Evolutionary conservation across 169 alveolate species (phyloP), one percentile per base, ranked within the genome.

Genomic region (Theileria annulata): DNA sequence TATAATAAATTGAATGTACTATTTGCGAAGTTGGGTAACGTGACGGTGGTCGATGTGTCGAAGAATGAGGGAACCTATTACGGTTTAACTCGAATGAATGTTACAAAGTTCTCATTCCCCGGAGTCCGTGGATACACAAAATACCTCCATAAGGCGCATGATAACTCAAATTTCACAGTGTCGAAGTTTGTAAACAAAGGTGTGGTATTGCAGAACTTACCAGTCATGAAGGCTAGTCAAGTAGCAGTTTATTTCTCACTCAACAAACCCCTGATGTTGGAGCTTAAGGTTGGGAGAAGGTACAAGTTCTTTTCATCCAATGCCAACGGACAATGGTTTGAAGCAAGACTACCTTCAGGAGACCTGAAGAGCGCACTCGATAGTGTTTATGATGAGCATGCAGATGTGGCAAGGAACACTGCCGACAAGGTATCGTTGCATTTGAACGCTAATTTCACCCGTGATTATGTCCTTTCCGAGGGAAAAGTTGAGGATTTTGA

Each of bases 51-150:
- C 10, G 73, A 64, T 37, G 31, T 64, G 56, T 28, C 59, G 49
- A 64, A 64, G 73, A 64, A n/a, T 28, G 73, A 42, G 15, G 73
- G 73, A 35, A 64, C 54, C 73, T 64, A 64, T 25, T 64, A 35
- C 56, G 73, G 59, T 21, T 37, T 42, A 4, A 35, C 27, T 25
- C 27, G 37, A 10, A 64, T 64, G 49, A 25, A 31, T 25, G 73
- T 64, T 17, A 35, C 56, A 37, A 42, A 31, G 49, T 31, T 27
- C 49, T 28, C 30, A 21, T 42, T 64, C 56, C 56, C 73, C 10
- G 73, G 56, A 64, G 56, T 25, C 8, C 73, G 37, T 6, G 73
- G 73, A n/a, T 64, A 27, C 56, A 42, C 27, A 2, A 64, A 64
- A 37, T 64, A 35, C 56, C 59, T 64, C 9, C 73, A 64, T 25